A percentile compares a stretch with the other conserved stretches of the same genome.
Conservation (phyloP, 208 protist genomes). For the Trypanosomatidae sp. region DNA sequence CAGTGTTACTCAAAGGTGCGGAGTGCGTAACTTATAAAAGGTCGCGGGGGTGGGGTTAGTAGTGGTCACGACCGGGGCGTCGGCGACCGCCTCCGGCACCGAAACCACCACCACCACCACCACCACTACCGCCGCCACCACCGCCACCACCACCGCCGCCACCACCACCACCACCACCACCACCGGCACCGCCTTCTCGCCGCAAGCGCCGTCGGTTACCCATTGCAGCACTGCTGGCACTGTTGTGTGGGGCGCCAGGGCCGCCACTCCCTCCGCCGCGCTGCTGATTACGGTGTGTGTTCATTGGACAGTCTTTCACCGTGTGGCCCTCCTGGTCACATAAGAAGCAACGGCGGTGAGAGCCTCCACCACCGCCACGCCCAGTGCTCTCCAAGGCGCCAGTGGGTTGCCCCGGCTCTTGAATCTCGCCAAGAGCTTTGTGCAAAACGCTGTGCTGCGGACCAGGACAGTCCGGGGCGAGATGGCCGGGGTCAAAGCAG, state of each 20-base stretch:
- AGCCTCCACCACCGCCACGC: constrained; percentile 19
- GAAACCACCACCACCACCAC: neutral
- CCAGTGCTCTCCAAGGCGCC: constrained; percentile 46
- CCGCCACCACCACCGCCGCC: neutral
- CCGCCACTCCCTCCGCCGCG: constrained; percentile 26
- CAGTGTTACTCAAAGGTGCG: neutral
- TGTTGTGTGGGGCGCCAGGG: constrained; percentile 8
- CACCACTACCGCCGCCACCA: neutral
- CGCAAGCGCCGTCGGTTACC: constrained; percentile 19
- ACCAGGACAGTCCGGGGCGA: constrained; percentile 79
- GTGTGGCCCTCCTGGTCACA: constrained; percentile 83
- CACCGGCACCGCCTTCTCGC: constrained; percentile 12
- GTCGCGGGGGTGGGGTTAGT: neutral
- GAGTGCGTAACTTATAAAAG: neutral
- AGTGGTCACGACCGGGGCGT: constrained; percentile 25
- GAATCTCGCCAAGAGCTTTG: constrained; percentile 54
- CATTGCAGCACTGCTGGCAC: constrained; percentile 10
- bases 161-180: neutral
- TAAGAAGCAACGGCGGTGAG: constrained; percentile 67
- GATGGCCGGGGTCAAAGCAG: constrained; percentile 89
- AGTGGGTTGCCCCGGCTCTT: constrained; percentile 70
- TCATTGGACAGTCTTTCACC: constrained; percentile 74
- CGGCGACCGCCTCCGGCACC: constrained; percentile 16
- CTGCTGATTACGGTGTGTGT: constrained; percentile 32
- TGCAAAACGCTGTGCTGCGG: constrained; percentile 66